Base-by-base conservation (phyloP, 225 moss, liverwort and hornwort genomes). In the Anthoceros angustus region DNA sequence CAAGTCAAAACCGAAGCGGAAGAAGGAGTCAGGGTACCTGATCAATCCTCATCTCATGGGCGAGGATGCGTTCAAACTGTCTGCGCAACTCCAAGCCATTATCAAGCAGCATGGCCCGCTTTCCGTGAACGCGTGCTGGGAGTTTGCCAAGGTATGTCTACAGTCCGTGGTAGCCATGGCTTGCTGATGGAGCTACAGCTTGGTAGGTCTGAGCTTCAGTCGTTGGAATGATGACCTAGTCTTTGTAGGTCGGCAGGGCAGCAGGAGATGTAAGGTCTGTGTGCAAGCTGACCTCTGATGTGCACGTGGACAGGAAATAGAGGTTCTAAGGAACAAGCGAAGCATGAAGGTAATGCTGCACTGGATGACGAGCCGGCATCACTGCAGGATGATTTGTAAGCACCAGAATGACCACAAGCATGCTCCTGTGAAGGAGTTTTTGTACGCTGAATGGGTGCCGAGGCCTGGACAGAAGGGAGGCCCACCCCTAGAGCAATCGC, bases 271-370 rank as follows among this genome's bases (percentile, higher is more conserved):
- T 32, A 32, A 32, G 32, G 4, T 32, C 32, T 32, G 32, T 55
- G 11, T 46, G 16, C 6, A 1, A 46, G 45, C 45, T 46, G 16
- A 46, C 45, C 2, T 46, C 45, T 46, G 11, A 6, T 11, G 45
- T 46, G 12, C 12, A 16, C 45, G 45, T 46, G 32, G 32, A 20
- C 55, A 55, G 55, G 55, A 55, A 20, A 55, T 55, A 15, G 55
- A 55, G 55, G 55, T 18, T 20, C 55, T 55, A 5, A 18, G n/a
- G 12, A 55, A 55, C 55, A 55, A 55, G 55, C 5, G 55, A 20
- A 55, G 55, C 55, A 55, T 55, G 55, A 55, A 55, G 55, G 55
- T 55, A 23, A 55, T 55, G 55, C 55, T 55, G 55, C 55, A 55
- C 55, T 55, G 55, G 55, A 55, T 55, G 55, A 23, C 23, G 0